A percentile compares a stretch with the other conserved stretches of the same genome.
These are phyloP conservation scores for Croton laevigatus DNA, from an alignment of 441 rosid species.

Conservation along the genomic window DNA sequence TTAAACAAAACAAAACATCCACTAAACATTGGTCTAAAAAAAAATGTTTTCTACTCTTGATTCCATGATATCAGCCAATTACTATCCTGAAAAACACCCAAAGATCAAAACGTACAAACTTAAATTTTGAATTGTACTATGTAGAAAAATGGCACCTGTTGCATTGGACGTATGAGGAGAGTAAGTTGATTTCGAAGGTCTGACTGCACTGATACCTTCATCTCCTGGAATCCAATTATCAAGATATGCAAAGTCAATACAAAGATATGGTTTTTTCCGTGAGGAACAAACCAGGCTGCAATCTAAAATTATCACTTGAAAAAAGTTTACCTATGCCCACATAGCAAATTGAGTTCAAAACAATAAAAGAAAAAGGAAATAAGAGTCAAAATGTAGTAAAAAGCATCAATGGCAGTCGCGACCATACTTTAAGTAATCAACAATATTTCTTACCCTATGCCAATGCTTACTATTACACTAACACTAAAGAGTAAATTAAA, in stretches of 20 bases:
- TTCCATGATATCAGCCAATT: conserved; percentile 8
- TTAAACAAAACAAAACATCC: neutral
- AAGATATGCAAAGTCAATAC: neutral
- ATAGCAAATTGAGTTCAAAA: too few relatives aligned
- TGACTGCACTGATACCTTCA: conserved; percentile 77
- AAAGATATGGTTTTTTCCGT: neutral
- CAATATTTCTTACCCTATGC: neutral
- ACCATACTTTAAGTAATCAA: neutral
- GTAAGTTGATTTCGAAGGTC: conserved; percentile 81
- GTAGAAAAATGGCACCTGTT: conserved; percentile 52
- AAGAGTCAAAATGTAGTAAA: neutral
- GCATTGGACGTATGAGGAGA: conserved; percentile 88
- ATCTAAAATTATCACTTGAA: neutral
- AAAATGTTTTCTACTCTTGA: neutral
- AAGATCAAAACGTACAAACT: neutral
- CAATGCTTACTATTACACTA: neutral
- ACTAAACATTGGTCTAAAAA: neutral
- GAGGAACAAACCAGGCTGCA: neutral
- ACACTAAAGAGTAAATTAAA: too few relatives aligned
- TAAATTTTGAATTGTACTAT: neutral
- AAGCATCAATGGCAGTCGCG: neutral
- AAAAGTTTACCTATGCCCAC: neutral
- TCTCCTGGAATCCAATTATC: conserved; percentile 39
- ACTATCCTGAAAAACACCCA: neutral
- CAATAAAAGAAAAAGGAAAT: neutral